Base-by-base conservation (phyloP, 768 basidiomycete genomes). In the Daedaleopsis nitida region DNA sequence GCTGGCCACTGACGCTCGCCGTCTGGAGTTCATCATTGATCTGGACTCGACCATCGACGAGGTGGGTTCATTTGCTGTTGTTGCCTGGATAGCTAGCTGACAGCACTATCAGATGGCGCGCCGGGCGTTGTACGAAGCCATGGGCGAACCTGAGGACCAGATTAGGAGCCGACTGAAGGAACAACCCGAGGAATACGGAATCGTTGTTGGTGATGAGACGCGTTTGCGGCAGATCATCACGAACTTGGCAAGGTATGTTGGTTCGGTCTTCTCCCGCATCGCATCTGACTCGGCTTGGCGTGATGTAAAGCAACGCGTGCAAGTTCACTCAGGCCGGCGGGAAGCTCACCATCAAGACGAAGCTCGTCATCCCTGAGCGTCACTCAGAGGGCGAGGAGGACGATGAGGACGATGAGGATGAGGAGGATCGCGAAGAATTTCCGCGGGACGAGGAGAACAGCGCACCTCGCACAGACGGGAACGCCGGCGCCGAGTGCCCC, bases 161-260 rank as follows among this genome's bases (percentile, higher is more conserved):
- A 81, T 85, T 47, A 68, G 65, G 23, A 71, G 73, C 23, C 77
- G 78, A 53, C 73, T 87, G 50, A 61, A 60, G 19, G 76, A 81
- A 38, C 68, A 83, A 60, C 81, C 83, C 1, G 77, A 79, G 48
- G 80, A 81, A 17, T 82, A 86, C 58, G 89, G 88, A 0, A 76
- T 89, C 52, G 92, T 96, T 42, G 84, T 90, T 14, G 92, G 93
- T 24, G 92, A 96, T 70, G 92, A 94, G 68, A 87, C 88, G 49
- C 83, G 93, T 14, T 70, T 94, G 53, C 81, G 91, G 66, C 91
- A 93, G 73, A 86, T 92, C 55, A 81, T 89, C 72, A 93, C 89
- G 51, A 94, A 95, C 72, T 84, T 96, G 49, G 87, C 91, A 6
- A 91, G 89, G 91, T 70, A 58, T 59, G 71, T 47, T 6, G 13